Percentiles rank a stretch among this genome's conserved stretches.
Conservation (phyloP, 345 rosid genomes). For the Sonneratia caseolaris region DNA sequence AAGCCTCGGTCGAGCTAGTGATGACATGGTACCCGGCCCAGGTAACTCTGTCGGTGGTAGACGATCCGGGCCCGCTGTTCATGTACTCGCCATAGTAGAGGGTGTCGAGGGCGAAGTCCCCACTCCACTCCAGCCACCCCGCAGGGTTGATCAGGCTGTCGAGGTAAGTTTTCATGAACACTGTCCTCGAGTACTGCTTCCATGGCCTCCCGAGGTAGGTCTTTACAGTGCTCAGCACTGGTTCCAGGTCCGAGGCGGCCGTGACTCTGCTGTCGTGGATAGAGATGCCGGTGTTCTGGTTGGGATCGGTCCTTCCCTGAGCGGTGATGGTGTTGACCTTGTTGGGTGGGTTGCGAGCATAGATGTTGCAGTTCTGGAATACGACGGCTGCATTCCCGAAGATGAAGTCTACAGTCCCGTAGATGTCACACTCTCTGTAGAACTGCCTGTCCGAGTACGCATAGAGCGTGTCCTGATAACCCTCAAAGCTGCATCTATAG, state of each 20-base stretch:
- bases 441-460: slow-evolving; percentile 60
- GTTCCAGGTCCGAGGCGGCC: slow-evolving; percentile 38
- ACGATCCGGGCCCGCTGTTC: slow-evolving; percentile 46
- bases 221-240: slow-evolving; percentile 39
- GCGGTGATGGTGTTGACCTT: slow-evolving; percentile 40
- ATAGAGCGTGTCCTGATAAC: slow-evolving; percentile 57
- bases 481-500: slow-evolving; percentile 51
- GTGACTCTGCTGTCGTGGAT: slow-evolving; percentile 42
- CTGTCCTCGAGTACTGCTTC: slow-evolving; percentile 43
- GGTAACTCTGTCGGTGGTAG: slow-evolving; percentile 28
- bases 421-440: slow-evolving; percentile 48
- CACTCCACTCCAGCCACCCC: slow-evolving; percentile 53
- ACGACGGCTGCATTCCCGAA: slow-evolving; percentile 58
- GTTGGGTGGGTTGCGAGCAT: slow-evolving; percentile 35
- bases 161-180: slow-evolving; percentile 37
- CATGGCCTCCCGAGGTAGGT: slow-evolving; percentile 55
- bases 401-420: slow-evolving; percentile 53
- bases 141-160: slow-evolving; percentile 40
- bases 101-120: slow-evolving; percentile 35
- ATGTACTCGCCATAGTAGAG: slow-evolving; percentile 49
- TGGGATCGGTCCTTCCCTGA: slow-evolving; percentile 49
- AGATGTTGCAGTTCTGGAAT: slow-evolving; percentile 43
- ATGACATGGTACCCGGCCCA: slow-evolving; percentile 47
- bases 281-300: slow-evolving; percentile 53
- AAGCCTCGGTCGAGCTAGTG: slow-evolving; percentile 33